Evolutionary conservation across 306 rosid species (phyloP).

Genomic region (Dalbergia cochinchinensis): DNA sequence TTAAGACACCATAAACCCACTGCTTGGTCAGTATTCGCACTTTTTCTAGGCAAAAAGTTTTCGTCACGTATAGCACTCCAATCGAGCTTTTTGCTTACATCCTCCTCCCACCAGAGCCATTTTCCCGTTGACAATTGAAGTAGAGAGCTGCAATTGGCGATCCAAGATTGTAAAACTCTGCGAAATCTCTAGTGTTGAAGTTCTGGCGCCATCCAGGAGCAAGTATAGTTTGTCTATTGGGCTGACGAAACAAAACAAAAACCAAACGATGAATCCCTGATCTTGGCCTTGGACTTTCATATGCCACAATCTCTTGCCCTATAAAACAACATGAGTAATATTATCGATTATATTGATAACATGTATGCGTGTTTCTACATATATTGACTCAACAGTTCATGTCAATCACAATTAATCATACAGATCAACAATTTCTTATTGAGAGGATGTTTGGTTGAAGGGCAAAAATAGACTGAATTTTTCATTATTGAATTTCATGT

Average conservation of each 20-base stretch:
- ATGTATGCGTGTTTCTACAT: too few species aligned
- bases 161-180: constrained; percentile 73
- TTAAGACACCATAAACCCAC: too few species aligned
- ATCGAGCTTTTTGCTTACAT: background rate
- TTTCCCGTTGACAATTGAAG: constrained; percentile 71
- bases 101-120: constrained; percentile 77
- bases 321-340: background rate
- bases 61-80: too few species aligned
- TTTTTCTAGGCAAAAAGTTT: too few species aligned
- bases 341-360: too few species aligned
- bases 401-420: too few species aligned
- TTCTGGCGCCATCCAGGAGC: constrained; percentile 85
- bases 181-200: constrained; percentile 73
- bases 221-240: constrained; percentile 64
- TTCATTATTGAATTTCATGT: too few species aligned
- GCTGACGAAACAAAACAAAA: constrained; percentile 45
- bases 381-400: too few species aligned
- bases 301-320: constrained; percentile 46
- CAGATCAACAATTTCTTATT: too few species aligned
- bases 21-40: too few species aligned
- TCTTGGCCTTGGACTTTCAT: constrained; percentile 67
- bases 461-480: too few species aligned
- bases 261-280: constrained; percentile 62
- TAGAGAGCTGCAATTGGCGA: constrained; percentile 69
- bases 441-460: too few species aligned